phyloP scores from a whole-genome alignment of 768 basidiomycete species.

The Rhodotorula graminis region DNA sequence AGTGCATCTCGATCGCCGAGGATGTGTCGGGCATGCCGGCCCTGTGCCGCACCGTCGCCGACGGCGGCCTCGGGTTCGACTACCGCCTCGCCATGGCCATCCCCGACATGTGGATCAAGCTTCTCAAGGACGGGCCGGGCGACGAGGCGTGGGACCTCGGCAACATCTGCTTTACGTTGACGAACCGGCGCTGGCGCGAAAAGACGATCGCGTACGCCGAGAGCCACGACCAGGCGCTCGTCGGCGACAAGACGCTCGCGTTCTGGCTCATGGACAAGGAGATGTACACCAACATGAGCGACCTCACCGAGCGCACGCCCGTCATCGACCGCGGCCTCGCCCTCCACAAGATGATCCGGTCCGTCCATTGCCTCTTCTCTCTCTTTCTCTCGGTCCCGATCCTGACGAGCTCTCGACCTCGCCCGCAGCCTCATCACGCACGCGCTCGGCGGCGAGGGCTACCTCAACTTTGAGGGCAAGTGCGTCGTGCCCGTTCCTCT shows the following conservation, averaged over 20 bases:
- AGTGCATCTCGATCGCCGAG: slow-evolving; percentile 78
- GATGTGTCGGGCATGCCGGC: slow-evolving; percentile 99
- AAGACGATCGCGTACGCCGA: slow-evolving; percentile 90
- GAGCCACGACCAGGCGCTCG: slow-evolving; percentile 95
- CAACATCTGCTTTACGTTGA: slow-evolving; percentile 81
- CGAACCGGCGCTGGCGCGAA: slow-evolving; percentile 81
- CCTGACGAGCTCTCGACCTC: background rate
- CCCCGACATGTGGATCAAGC: slow-evolving; percentile 99
- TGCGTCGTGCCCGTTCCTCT: slow-evolving; percentile 3
- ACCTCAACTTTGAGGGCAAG: slow-evolving; percentile 78
- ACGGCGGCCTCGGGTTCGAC: slow-evolving; percentile 94
- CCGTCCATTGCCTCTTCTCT: slow-evolving; percentile 34
- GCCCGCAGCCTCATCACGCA: slow-evolving; percentile 76
- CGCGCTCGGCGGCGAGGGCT: slow-evolving; percentile 91
- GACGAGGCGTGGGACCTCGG: slow-evolving; percentile 86
- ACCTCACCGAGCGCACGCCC: slow-evolving; percentile 72
- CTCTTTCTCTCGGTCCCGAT: background rate
- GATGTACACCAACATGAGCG: slow-evolving; percentile 96
- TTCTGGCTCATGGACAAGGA: slow-evolving; percentile 99
- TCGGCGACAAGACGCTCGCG: slow-evolving; percentile 96
- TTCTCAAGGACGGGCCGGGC: slow-evolving; percentile 74
- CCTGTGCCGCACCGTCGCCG: slow-evolving; percentile 67
- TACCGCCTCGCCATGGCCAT: slow-evolving; percentile 98
- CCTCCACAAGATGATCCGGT: slow-evolving; percentile 98
- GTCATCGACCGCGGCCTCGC: slow-evolving; percentile 81